Base-by-base conservation (phyloP, 495 filamentous ascomycete species). In the Hyaloscypha variabilis region DNA sequence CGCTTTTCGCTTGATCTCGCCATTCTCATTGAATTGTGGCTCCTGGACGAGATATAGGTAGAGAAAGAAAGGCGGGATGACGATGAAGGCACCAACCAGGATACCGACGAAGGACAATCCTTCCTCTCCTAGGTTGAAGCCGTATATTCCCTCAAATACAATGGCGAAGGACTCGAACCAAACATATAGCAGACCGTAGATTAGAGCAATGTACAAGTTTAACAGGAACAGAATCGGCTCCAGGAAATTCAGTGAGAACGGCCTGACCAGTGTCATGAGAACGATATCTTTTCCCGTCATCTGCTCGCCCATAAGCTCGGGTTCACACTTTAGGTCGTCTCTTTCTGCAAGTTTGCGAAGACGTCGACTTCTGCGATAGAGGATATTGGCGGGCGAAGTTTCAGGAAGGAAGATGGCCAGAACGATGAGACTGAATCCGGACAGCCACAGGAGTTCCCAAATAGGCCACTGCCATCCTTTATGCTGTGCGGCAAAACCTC, bases 151-250 rank as follows among this genome's bases (percentile, higher is more conserved):
- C 46, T 75, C 70, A 70, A 85, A 87, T 62, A 84, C 83, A 64
- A 85, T 81, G 24, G 83, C 82, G 53, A 85, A 81, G 13, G 78
- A 77, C 29, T 78, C 79, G 49, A 86, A 80, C 69, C 83, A 79
- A 79, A 86, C 82, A 71, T 88, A 88, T 13, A 87, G 75, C 53
- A 88, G 77, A 2, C 74, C 77, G 65, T 86, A 86, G n/a, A 86
- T 79, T 10, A 86, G 70, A 8, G 81, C 79, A 64, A 82, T 73
- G 63, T 86, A 86, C 31, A 85, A 73, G 14, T 81, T 80, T 50
- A 78, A 69, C 29, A 83, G 72, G 67, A 82, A 74, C 6, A 75
- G 76, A 49, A 82, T 79, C 4, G 79, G 73, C 58, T 84, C 83
- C 0, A 77, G 82, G n/a, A 88, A 57, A 28, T 89, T 74, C 85